These are phyloP conservation scores for Acephala macrosclerotiorum DNA, from an alignment of 2,329 filamentous ascomycete genomes.

Conservation along the genomic window DNA sequence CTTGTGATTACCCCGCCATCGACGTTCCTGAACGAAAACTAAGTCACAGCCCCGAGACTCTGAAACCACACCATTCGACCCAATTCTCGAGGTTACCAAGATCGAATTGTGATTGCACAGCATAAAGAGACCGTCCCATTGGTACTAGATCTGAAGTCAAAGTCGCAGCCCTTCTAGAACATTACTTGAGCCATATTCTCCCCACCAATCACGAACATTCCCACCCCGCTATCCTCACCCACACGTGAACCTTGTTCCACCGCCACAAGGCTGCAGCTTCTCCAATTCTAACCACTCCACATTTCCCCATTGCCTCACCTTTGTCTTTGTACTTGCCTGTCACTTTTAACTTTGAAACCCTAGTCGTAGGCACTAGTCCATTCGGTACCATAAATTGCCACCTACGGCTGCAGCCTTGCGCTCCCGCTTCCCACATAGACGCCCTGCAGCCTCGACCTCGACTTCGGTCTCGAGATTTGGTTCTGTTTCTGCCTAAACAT, in stretches of 20 bases:
- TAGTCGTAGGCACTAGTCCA: too few species aligned
- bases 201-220: neutral
- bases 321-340: neutral
- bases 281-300: neutral
- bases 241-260: neutral
- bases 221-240: neutral
- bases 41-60: neutral
- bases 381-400: neutral
- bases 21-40: neutral
- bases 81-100: too few species aligned
- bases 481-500: neutral
- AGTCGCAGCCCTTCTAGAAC: too few species aligned
- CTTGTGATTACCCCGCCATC: neutral
- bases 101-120: too few species aligned
- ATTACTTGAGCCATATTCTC: neutral
- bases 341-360: too few species aligned
- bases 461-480: neutral
- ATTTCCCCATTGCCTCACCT: neutral
- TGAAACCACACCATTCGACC: too few species aligned
- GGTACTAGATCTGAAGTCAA: too few species aligned
- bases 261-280: slow-evolving; percentile 2
- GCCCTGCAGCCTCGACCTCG: neutral
- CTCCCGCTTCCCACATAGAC: neutral
- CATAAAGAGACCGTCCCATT: too few species aligned
- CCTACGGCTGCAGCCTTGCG: neutral